These are phyloP conservation scores for Exobasidium cylindrosporum DNA, from an alignment of 1,284 basidiomycete genomes.

Conservation along the genomic window DNA sequence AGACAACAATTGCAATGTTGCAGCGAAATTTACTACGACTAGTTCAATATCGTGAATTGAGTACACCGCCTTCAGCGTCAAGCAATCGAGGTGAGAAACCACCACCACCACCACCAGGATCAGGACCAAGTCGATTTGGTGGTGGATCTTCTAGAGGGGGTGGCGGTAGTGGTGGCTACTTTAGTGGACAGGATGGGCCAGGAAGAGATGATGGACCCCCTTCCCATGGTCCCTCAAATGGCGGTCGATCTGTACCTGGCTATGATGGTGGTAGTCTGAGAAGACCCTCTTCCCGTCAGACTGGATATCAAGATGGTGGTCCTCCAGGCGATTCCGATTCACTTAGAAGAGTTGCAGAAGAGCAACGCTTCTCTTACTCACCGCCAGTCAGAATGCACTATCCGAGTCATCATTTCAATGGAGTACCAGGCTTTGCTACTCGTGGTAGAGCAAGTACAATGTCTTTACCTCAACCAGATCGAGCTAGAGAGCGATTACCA, in stretches of 20 bases:
- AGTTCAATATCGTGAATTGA: conserved; percentile 40
- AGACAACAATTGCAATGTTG: conserved; percentile 94
- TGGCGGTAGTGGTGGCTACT: neutral
- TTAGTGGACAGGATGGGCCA: neutral
- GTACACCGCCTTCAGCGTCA: neutral
- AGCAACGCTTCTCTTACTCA: neutral
- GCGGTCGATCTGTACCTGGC: neutral
- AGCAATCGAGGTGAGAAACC: neutral
- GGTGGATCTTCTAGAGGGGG: neutral
- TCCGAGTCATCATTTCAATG: neutral
- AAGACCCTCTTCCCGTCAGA: neutral
- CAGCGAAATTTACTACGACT: conserved; percentile 75
- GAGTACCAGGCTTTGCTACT: conserved; percentile 7
- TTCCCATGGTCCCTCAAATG: neutral
- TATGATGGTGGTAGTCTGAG: neutral
- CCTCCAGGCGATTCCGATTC: too few relatives aligned
- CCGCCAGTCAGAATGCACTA: neutral
- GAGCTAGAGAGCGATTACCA: conserved; percentile 5
- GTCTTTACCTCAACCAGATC: conserved; percentile 22
- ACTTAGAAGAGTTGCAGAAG: neutral
- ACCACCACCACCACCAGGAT: neutral
- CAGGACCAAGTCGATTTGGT: neutral
- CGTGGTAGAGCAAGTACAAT: conserved; percentile 32
- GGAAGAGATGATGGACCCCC: neutral
- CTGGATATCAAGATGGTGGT: neutral